Base-by-base conservation (phyloP, 345 rosid genomes). In the Pistacia vera region DNA sequence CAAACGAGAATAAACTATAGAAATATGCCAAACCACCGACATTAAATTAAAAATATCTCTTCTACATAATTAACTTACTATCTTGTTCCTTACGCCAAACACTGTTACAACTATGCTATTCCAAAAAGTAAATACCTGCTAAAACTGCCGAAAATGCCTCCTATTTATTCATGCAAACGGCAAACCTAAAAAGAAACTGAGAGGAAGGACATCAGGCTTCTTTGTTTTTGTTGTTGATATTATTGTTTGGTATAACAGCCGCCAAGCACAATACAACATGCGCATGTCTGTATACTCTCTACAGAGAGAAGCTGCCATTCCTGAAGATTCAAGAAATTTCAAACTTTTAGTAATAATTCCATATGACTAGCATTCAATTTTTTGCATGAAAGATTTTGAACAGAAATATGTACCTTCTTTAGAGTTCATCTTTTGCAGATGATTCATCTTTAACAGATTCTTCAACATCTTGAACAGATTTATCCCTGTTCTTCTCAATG, bases 401-500 rank as follows among this genome's bases (percentile, higher is more conserved):
- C 13, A 65, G 74, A 28, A 63, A 28, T 8, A 54, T 62, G 59
- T 56, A 65, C 79, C 80, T 82, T 75, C 63, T 41, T 83, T 84
- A 93, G 75, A 90, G 91, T 85, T 91, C 97, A 76, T 95, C 95
- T 57, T 90, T 92, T 54, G 69, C 68, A 8, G 71, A 30, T 41
- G 71, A 38, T 41, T 77, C 75, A 66, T 89, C 93, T 66, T 89
- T 92, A 25, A 59, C 74, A 2, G 88, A 79, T 56, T 88, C 86
- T 35, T 70, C 81, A 28, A 73, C 63, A 28, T 74, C 79, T 25
- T 25, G 25, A 25, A 25, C 25, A 22, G 75, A 25, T 82, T 83
- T 82, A 75, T 89, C 93, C 72, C 88, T 85, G 84, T 90, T 93
- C 86, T 91, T 94, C 81, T 91, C 97, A 18, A 96, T 90, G 90